These are phyloP conservation scores for Apiospora kogelbergensis DNA, from an alignment of 2,329 filamentous ascomycete genomes.

Conservation along the genomic window DNA sequence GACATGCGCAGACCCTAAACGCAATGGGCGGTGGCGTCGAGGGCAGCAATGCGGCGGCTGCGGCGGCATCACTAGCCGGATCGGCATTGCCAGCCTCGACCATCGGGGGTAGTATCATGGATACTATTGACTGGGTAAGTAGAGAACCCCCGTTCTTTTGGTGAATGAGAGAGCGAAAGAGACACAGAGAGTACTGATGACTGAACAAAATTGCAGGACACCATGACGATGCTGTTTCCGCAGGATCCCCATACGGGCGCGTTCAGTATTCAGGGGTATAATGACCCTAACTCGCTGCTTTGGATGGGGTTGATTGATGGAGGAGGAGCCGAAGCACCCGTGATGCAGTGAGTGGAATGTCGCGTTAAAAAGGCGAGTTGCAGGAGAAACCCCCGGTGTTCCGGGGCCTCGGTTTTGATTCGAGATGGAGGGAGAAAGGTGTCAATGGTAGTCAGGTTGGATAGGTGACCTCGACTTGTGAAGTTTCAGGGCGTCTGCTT, in stretches of 20 bases:
- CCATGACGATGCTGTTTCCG: conserved; percentile 38
- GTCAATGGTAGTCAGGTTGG: background rate
- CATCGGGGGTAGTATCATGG: conserved; percentile 60
- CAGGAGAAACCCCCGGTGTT: background rate
- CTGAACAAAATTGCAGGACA: conserved; percentile 27
- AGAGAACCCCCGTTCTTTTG: background rate
- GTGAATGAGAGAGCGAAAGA: no score
- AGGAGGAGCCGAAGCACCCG: background rate
- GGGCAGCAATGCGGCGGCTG: background rate
- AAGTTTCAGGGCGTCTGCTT: background rate
- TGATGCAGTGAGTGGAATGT: background rate
- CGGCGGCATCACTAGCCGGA: conserved; percentile 19
- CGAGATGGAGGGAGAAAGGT: background rate
- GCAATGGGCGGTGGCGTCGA: background rate
- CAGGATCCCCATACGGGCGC: conserved; percentile 39
- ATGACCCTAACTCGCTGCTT: conserved; percentile 26
- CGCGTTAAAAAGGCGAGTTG: background rate
- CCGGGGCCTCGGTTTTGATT: background rate
- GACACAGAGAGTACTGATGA: background rate
- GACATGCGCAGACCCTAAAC: conserved; percentile 17
- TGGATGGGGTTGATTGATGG: conserved; percentile 4
- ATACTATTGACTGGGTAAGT: conserved; percentile 44
- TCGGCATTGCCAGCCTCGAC: conserved; percentile 17
- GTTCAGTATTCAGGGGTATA: conserved; percentile 37
- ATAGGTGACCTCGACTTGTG: background rate